These are phyloP conservation scores for Neurospora discreta DNA, from an alignment of 495 filamentous ascomycete species.

Conservation along the genomic window DNA sequence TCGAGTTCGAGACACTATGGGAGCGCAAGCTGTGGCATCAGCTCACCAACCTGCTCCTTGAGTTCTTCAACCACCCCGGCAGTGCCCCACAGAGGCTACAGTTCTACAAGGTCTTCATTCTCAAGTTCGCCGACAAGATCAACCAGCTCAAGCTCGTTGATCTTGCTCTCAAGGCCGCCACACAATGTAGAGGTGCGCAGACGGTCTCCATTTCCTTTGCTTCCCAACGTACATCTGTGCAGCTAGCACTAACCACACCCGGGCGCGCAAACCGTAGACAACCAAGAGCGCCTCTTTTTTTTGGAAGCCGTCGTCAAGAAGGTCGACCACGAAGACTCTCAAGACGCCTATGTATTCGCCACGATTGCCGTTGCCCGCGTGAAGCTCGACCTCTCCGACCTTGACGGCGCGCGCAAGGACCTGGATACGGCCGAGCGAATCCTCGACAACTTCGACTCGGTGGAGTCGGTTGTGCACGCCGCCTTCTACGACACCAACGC, in stretches of 20 bases:
- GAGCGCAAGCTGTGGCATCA: conserved; percentile 99
- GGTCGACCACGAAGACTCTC: conserved; percentile 83
- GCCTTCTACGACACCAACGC: conserved; percentile 94
- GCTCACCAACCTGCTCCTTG: conserved; percentile 77
- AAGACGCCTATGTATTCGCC: conserved; percentile 94
- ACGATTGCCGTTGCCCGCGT: conserved; percentile 82
- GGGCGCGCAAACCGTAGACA: conserved; percentile 42
- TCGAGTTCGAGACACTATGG: conserved; percentile 94
- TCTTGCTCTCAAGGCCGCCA: conserved; percentile 73
- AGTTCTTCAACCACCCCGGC: conserved; percentile 75
- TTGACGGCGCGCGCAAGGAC: conserved; percentile 68
- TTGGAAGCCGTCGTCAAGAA: conserved; percentile 72
- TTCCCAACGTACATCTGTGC: neutral
- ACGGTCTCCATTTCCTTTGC: conserved; percentile 2
- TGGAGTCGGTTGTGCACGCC: conserved; percentile 93
- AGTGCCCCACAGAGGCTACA: conserved; percentile 76
- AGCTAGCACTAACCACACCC: neutral
- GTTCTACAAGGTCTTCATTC: conserved; percentile 88
- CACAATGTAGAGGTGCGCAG: conserved; percentile 67
- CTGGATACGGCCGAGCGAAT: conserved; percentile 79
- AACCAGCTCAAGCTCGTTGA: conserved; percentile 96
- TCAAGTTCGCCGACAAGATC: conserved; percentile 94
- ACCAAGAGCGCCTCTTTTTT: conserved; percentile 78
- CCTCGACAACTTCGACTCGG: conserved; percentile 84
- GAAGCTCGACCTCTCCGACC: conserved; percentile 64